phyloP scores from a whole-genome alignment of 225 moss, liverwort and hornwort genomes.

The Polytrichum formosum region DNA sequence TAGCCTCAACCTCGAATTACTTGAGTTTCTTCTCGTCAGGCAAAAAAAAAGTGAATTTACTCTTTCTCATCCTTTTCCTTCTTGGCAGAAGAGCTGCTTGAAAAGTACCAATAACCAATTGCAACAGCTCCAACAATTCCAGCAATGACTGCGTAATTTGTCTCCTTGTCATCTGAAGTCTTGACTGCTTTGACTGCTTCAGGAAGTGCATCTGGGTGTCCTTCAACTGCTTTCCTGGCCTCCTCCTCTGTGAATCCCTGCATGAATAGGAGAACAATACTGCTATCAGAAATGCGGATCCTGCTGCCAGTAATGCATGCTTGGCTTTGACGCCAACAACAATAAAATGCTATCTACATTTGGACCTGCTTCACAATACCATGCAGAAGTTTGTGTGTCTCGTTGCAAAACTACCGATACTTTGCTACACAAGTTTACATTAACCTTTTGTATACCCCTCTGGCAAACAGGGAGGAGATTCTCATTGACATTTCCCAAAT shows the following conservation, averaged over 20 bases:
- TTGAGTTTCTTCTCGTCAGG: constrained; percentile 14
- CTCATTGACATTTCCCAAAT: too few relatives aligned
- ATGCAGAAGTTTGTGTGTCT: too few relatives aligned
- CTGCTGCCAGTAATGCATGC: too few relatives aligned
- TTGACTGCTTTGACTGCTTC: constrained; percentile 41
- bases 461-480: too few relatives aligned
- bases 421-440: too few relatives aligned
- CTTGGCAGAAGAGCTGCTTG: constrained; percentile 38
- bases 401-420: too few relatives aligned
- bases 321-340: too few relatives aligned
- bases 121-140: constrained; percentile 52
- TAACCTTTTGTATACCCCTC: too few relatives aligned
- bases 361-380: too few relatives aligned
- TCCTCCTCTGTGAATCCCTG: constrained; percentile 50
- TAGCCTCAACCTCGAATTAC: constrained; percentile 26
- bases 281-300: too few relatives aligned
- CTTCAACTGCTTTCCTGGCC: constrained; percentile 42
- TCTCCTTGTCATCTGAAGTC: constrained; percentile 33
- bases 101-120: constrained; percentile 53
- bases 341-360: too few relatives aligned
- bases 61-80: constrained; percentile 48
- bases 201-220: constrained; percentile 43
- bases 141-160: constrained; percentile 61
- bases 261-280: neutral
- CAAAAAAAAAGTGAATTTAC: constrained; percentile 16